Evolutionary conservation across 1,139 yeast genomes (phyloP), one percentile per base, ranked within the genome.

Genomic region (Lodderomyces metapsilosis): DNA sequence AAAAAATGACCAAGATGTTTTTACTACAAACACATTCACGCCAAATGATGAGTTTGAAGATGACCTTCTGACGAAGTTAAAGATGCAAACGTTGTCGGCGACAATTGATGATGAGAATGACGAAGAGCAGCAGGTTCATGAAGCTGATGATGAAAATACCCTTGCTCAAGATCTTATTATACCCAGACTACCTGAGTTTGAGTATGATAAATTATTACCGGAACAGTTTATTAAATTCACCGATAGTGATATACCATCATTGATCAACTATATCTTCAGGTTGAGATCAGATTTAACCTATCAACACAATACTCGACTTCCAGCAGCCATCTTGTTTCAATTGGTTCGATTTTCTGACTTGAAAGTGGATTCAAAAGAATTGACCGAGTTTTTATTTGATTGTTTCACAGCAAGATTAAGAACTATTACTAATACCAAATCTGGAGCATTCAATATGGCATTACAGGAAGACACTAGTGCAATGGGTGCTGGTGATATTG

Each of bases 241-340:
- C n/a, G 89, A 84, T 52, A 74, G 77, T 44, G 88, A 83, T 53
- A 81, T 85, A 16, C 80, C 87, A 1, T 64, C 71, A 10, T 68
- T 84, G 21, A 65, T 84, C 42, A 81, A 82, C 45, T 73, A 75
- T 45, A 66, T 83, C 13, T 78, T 81, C 44, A 56, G 61, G 3
- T 59, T 84, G 42, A 53, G 75, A 36, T 51, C 58, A 7, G 53
- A 55, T 13, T 46, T 57, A 1, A 44, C 58, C 6, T 73, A 68
- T 40, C 70, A 66, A 24, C 86, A 81, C 52, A 73, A 77, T 42
- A 72, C 88, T 0, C 76, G 80, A 35, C 62, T 78, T 11, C 88
- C 91, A 0, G 88, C 92, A 0, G 80, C 87, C 1, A 70, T 84
- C 5, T 59, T 83, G 0, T 85, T 76, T 54, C 92, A 84, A 57